phyloP scores from a whole-genome alignment of 2,329 filamentous ascomycete genomes.

The Lachnellula cervina region DNA sequence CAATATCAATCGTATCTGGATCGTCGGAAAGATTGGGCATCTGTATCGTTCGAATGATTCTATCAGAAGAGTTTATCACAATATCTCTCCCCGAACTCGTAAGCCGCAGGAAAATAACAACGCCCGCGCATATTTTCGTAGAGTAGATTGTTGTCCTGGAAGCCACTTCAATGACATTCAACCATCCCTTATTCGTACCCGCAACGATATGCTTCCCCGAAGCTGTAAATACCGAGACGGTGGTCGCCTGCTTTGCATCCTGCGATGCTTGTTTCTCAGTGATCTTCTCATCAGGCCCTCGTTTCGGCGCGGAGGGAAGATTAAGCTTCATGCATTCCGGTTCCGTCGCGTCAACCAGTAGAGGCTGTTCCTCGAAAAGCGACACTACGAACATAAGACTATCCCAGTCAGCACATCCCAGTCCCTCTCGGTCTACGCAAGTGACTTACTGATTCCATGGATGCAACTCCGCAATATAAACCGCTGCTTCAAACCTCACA shows the following conservation, averaged over 20 bases:
- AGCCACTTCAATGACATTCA: conserved; percentile 87
- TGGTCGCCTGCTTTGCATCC: conserved; percentile 92
- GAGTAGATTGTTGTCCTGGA: conserved; percentile 83
- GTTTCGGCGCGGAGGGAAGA: conserved; percentile 76
- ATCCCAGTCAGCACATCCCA: conserved; percentile 7
- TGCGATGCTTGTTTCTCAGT: conserved; percentile 85
- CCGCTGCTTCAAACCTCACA: conserved; percentile 85
- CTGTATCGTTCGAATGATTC: conserved; percentile 88
- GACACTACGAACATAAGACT: conserved; percentile 85
- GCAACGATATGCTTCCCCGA: conserved; percentile 84
- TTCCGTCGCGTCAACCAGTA: conserved; percentile 75
- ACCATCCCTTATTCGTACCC: conserved; percentile 90
- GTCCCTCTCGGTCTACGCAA: background rate
- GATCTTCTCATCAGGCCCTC: conserved; percentile 63
- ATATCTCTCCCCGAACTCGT: conserved; percentile 81
- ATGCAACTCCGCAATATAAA: conserved; percentile 94
- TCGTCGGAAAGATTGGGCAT: conserved; percentile 75
- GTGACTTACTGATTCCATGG: conserved; percentile 73
- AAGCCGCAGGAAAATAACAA: conserved; percentile 82
- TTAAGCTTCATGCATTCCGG: conserved; percentile 67
- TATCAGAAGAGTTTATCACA: conserved; percentile 88
- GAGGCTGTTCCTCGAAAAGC: conserved; percentile 87
- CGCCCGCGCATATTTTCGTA: conserved; percentile 78
- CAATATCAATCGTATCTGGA: conserved; percentile 78
- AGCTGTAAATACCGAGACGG: conserved; percentile 82